phyloP scores from a whole-genome alignment of 2,329 filamentous ascomycete genomes.

The Penicillium thymicola region DNA sequence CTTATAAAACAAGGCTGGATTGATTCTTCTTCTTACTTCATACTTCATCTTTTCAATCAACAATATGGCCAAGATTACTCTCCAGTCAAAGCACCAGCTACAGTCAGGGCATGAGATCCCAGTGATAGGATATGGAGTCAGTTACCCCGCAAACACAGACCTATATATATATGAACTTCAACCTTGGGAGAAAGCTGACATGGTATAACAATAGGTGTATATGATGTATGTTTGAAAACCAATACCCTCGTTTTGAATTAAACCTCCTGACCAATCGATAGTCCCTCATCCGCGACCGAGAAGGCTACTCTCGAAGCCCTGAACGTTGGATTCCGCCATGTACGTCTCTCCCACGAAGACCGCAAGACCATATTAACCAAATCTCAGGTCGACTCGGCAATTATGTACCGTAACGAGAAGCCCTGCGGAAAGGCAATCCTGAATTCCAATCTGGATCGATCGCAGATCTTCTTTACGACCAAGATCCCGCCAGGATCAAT shows the following conservation, averaged over 20 bases:
- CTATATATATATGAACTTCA: not conserved
- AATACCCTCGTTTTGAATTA: not conserved
- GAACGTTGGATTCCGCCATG: slow-evolving; percentile 32
- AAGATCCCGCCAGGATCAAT: slow-evolving; percentile 66
- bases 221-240: slow-evolving; percentile 26
- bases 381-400: slow-evolving; percentile 53
- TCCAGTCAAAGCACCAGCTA: slow-evolving; percentile 47
- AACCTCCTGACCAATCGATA: slow-evolving; percentile 10
- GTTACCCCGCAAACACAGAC: slow-evolving; percentile 18
- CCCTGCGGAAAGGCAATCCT: slow-evolving; percentile 67
- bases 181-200: not conserved
- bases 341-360: slow-evolving; percentile 5
- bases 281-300: slow-evolving; percentile 28
- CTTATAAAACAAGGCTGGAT: not conserved
- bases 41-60: not conserved
- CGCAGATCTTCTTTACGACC: slow-evolving; percentile 75
- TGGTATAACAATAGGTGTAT: slow-evolving; percentile 25
- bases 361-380: not conserved
- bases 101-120: slow-evolving; percentile 62
- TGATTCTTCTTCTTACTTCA: not conserved
- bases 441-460: slow-evolving; percentile 54
- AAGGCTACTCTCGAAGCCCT: slow-evolving; percentile 28
- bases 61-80: slow-evolving; percentile 21
- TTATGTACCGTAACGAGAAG: slow-evolving; percentile 69
- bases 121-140: slow-evolving; percentile 56